Evolutionary conservation across 2,329 filamentous ascomycete genomes (phyloP), one percentile per base, ranked within the genome.

Genomic region (Pseudogymnoascus verrucosus): DNA sequence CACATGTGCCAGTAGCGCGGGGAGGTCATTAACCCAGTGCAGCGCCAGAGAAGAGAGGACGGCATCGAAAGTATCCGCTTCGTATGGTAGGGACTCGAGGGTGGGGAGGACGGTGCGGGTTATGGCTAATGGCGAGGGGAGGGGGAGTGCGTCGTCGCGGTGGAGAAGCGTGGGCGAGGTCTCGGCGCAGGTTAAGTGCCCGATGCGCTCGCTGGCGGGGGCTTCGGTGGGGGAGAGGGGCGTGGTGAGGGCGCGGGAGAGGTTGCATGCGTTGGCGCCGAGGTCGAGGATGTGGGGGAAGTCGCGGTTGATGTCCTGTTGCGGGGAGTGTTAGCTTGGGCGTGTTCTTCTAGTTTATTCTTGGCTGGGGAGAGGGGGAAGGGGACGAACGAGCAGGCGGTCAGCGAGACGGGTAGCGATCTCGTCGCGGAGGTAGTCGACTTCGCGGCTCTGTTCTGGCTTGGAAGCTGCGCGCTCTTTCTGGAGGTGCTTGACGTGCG

Each of bases 1-100:
- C 73, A 97, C 89, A 73, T 96, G 91, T 1, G 87, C 81, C 1
- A 99, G 82, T 10, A 96, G 80, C 1, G 89, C 90, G 0, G 95
- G 95, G 4, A 99, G 84, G 75, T 99, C 91, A 74, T 99, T 99
- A 80, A 97, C 89, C 95, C 95, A 99, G 77, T 99, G 95, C 74
- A 99, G 80, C 64, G 89, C 93, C 65, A 96, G 78, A 63, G 89
- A 96, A 73, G 91, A 96, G 66, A 99, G 79, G 10, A 97, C 90
- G 5, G 96, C 86, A 74, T 98, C 93, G 74, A 97, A 98, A 3
- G 88, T 86, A 68, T 87, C 84, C 4, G 89, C 78, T 59, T 84
- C 84, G 74, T 88, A 97, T 0, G 91, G 91, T 0, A 97, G 78
- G 2, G 84, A 82, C 74, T 93, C 91, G 61, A 89, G 86, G 68